phyloP scores from a whole-genome alignment of 495 filamentous ascomycete species.

The Apiosordaria backusii region DNA sequence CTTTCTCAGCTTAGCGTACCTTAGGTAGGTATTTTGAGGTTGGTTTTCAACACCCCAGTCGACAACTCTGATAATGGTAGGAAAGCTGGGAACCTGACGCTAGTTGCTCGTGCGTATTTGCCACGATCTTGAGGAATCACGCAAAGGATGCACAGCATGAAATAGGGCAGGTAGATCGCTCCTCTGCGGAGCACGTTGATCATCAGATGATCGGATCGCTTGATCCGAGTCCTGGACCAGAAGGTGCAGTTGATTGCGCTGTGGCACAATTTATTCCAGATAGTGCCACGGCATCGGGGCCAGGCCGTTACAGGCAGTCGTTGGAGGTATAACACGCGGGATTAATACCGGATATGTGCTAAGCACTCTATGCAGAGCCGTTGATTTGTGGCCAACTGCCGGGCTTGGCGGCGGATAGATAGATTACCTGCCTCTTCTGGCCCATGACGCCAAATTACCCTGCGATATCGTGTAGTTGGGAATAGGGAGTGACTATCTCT shows the following conservation, averaged over 20 bases:
- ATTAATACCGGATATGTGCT: background rate
- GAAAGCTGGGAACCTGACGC: too few species aligned
- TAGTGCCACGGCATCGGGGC: background rate
- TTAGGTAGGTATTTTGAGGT: too few species aligned
- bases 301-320: background rate
- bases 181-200: too few species aligned
- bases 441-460: constrained; percentile 2
- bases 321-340: constrained; percentile 1
- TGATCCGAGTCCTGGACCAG: background rate
- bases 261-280: background rate
- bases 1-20: too few species aligned
- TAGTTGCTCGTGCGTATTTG: background rate
- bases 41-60: too few species aligned
- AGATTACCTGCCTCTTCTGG: constrained; percentile 10
- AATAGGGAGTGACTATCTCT: background rate
- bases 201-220: background rate
- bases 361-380: background rate
- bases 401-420: constrained; percentile 6
- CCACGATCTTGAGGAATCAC: background rate
- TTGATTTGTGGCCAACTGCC: constrained; percentile 11
- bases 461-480: constrained; percentile 1
- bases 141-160: background rate
- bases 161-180: background rate
- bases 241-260: background rate
- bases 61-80: too few species aligned